Percentiles rank a stretch among this genome's conserved stretches.
Conservation (phyloP, 2,329 filamentous ascomycete genomes). For the Cytospora paraplurivora region DNA sequence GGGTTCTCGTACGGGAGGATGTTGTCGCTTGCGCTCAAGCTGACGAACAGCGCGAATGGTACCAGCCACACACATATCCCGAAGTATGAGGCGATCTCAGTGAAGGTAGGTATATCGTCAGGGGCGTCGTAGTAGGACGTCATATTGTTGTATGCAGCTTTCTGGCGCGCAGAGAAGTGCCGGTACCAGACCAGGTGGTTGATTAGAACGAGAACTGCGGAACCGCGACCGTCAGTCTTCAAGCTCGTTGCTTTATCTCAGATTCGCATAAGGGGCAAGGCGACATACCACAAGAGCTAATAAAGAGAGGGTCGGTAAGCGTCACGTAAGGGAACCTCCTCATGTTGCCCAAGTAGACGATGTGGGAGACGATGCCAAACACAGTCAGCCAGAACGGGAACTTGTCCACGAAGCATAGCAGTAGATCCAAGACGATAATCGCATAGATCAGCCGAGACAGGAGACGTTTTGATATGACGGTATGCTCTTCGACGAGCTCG, state of each 20-base stretch:
- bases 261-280: neutral
- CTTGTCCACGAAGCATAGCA: conserved; percentile 80
- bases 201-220: conserved; percentile 71
- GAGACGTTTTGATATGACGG: conserved; percentile 86
- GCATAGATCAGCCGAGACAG: conserved; percentile 82
- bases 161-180: conserved; percentile 74
- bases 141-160: conserved; percentile 57
- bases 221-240: conserved; percentile 2
- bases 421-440: conserved; percentile 71
- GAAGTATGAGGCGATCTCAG: conserved; percentile 94
- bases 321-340: conserved; percentile 74
- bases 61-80: conserved; percentile 96
- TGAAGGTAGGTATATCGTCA: conserved; percentile 74
- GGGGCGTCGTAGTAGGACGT: conserved; percentile 64
- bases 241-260: neutral
- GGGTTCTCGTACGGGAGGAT: conserved; percentile 87
- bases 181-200: conserved; percentile 98
- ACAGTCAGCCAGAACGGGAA: conserved; percentile 76
- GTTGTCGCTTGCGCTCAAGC: conserved; percentile 90
- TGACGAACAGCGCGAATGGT: conserved; percentile 93
- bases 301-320: conserved; percentile 82
- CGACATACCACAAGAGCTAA: conserved; percentile 74
- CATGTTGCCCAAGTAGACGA: conserved; percentile 88
- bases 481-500: conserved; percentile 97
- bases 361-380: conserved; percentile 77